Conservation (phyloP, 2,329 filamentous ascomycete genomes). For the Cordyceps cateniannulata region DNA sequence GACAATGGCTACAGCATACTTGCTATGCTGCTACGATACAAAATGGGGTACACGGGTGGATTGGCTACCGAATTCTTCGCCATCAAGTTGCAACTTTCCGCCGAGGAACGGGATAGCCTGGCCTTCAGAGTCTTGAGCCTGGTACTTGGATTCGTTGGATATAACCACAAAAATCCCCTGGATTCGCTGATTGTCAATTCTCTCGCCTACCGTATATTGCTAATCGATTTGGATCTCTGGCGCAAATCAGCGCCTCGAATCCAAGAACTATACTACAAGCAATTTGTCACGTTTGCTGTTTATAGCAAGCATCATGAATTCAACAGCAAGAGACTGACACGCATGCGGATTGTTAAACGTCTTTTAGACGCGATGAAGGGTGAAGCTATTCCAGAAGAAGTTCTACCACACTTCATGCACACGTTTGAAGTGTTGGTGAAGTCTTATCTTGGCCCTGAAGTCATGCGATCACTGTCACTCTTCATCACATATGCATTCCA, state of each 20-base stretch:
- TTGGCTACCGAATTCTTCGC: slow-evolving; percentile 24
- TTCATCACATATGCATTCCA: slow-evolving; percentile 93
- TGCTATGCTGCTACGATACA: slow-evolving; percentile 74
- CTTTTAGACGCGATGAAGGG: slow-evolving; percentile 85
- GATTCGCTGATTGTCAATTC: slow-evolving; percentile 95
- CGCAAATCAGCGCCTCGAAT: slow-evolving; percentile 68
- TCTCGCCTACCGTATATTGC: slow-evolving; percentile 81
- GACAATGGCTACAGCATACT: slow-evolving; percentile 91
- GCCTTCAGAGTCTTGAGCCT: slow-evolving; percentile 63
- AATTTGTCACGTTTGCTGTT: slow-evolving; percentile 83
- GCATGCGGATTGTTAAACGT: slow-evolving; percentile 94
- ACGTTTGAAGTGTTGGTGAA: slow-evolving; percentile 76
- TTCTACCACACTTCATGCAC: slow-evolving; percentile 68
- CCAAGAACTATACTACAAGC: slow-evolving; percentile 85
- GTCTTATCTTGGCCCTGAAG: slow-evolving; percentile 75
- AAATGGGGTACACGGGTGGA: slow-evolving; percentile 53
- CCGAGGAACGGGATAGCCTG: slow-evolving; percentile 48
- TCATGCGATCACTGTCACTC: slow-evolving; percentile 78
- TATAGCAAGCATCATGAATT: slow-evolving; percentile 89
- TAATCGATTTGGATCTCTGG: slow-evolving; percentile 94
- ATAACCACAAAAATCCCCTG: slow-evolving; percentile 69
- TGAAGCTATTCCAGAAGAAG: slow-evolving; percentile 66
- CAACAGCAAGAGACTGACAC: slow-evolving; percentile 76
- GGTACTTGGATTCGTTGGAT: slow-evolving; percentile 82
- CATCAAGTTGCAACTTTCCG: slow-evolving; percentile 38